Conservation (phyloP, 306 rosid genomes). For the Castanospermum australe region DNA sequence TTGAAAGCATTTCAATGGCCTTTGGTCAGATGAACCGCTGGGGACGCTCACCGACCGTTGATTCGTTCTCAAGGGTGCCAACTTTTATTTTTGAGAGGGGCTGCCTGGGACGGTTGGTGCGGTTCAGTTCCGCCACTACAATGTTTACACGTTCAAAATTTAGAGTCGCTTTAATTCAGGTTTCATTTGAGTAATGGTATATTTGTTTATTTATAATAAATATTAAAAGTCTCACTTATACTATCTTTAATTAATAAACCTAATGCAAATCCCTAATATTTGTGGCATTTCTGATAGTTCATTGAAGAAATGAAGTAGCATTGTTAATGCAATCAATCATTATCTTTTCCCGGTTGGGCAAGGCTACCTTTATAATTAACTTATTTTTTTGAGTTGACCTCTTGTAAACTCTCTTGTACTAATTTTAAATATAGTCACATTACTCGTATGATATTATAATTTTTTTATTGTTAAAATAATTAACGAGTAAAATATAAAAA, state of each 20-base stretch:
- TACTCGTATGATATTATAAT: too few relatives aligned
- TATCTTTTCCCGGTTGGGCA: too few relatives aligned
- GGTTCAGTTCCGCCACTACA: background rate
- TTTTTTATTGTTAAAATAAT: too few relatives aligned
- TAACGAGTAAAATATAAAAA: too few relatives aligned
- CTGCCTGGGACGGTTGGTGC: conserved; percentile 14
- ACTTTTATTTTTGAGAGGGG: background rate
- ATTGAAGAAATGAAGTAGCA: too few relatives aligned
- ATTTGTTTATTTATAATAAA: background rate
- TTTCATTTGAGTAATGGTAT: background rate
- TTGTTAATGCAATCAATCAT: too few relatives aligned
- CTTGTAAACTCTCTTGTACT: too few relatives aligned
- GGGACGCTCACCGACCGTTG: conserved; percentile 46
- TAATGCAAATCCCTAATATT: background rate
- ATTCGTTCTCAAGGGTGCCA: background rate
- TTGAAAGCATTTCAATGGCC: conserved; percentile 17
- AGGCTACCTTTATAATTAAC: too few relatives aligned
- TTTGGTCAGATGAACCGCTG: conserved; percentile 23
- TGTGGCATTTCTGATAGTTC: too few relatives aligned
- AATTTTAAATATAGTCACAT: too few relatives aligned
- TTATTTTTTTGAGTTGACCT: too few relatives aligned
- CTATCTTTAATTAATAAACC: background rate
- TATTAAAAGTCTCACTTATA: conserved; percentile 7
- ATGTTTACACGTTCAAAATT: conserved; percentile 30
- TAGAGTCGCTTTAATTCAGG: background rate